Conservation (phyloP, 345 rosid species). For the Erucastrum elatum region DNA sequence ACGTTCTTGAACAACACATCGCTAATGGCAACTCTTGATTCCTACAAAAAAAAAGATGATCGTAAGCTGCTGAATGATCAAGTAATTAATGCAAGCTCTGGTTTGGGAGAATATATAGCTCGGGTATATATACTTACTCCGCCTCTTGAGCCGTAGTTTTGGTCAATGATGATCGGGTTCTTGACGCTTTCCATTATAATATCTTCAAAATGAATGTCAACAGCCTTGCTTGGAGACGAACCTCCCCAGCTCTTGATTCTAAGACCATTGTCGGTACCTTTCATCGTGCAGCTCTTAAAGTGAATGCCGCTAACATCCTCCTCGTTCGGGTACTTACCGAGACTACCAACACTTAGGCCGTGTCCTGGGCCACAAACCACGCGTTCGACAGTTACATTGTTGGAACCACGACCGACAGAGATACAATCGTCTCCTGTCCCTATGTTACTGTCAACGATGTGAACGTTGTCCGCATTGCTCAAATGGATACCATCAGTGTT, state of each 20-base stretch:
- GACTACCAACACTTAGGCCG: constrained; percentile 43
- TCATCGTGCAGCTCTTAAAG: constrained; percentile 34
- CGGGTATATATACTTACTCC: constrained; percentile 35
- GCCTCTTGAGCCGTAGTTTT: constrained; percentile 44
- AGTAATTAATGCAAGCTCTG: neutral
- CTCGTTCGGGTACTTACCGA: constrained; percentile 38
- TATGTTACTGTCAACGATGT: constrained; percentile 29
- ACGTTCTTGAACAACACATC: constrained; percentile 39
- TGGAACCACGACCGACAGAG: constrained; percentile 40
- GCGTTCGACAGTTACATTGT: constrained; percentile 35
- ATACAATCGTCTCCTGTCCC: constrained; percentile 42
- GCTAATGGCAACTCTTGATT: constrained; percentile 27
- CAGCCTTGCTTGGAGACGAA: constrained; percentile 25
- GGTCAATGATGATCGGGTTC: constrained; percentile 44
- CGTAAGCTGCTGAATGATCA: neutral
- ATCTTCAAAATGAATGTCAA: constrained; percentile 23
- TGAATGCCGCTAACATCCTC: constrained; percentile 35
- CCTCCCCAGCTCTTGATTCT: constrained; percentile 46
- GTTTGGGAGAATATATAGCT: neutral
- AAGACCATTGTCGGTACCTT: constrained; percentile 34
- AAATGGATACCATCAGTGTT: constrained; percentile 44
- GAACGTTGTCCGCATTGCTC: constrained; percentile 35
- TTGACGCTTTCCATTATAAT: constrained; percentile 32
- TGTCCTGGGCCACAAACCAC: constrained; percentile 41
- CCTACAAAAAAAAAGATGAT: neutral